A percentile compares a stretch with the other conserved stretches of the same genome.
phyloP scores from a whole-genome alignment of 768 basidiomycete genomes.

The Rhizopogon rudus region DNA sequence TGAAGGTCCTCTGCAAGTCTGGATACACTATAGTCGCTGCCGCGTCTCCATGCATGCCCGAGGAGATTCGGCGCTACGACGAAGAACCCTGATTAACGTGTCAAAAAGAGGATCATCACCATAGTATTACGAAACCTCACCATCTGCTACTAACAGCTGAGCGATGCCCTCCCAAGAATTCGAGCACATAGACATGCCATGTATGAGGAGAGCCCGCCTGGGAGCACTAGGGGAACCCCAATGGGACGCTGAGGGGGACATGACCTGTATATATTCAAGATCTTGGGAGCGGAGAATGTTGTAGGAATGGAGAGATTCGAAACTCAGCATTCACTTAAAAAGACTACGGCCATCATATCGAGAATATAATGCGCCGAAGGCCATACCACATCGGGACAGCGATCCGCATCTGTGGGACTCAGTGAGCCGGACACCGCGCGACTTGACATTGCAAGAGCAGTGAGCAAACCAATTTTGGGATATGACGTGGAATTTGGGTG shows the following conservation, averaged over 20 bases:
- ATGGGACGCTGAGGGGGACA: slow-evolving; percentile 6
- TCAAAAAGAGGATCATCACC: background rate
- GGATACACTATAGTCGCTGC: slow-evolving; percentile 4
- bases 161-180: slow-evolving; percentile 14
- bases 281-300: too few relatives aligned
- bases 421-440: too few relatives aligned
- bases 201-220: slow-evolving; percentile 10
- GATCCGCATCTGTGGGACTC: too few relatives aligned
- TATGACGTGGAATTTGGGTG: too few relatives aligned
- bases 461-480: too few relatives aligned
- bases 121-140: background rate
- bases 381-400: too few relatives aligned
- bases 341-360: too few relatives aligned
- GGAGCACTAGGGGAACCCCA: slow-evolving; percentile 13
- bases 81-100: slow-evolving; percentile 6
- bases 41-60: background rate
- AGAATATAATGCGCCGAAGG: too few relatives aligned
- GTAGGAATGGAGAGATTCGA: too few relatives aligned
- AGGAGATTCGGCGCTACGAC: slow-evolving; percentile 8
- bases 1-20: slow-evolving; percentile 7
- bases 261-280: background rate
- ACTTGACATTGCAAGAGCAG: too few relatives aligned
- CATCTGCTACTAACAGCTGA: slow-evolving; percentile 9
- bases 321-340: too few relatives aligned
- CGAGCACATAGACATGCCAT: slow-evolving; percentile 14